These are phyloP conservation scores for Pittosporum tobira DNA, from an alignment of 129 eudicot genomes.

Conservation along the genomic window DNA sequence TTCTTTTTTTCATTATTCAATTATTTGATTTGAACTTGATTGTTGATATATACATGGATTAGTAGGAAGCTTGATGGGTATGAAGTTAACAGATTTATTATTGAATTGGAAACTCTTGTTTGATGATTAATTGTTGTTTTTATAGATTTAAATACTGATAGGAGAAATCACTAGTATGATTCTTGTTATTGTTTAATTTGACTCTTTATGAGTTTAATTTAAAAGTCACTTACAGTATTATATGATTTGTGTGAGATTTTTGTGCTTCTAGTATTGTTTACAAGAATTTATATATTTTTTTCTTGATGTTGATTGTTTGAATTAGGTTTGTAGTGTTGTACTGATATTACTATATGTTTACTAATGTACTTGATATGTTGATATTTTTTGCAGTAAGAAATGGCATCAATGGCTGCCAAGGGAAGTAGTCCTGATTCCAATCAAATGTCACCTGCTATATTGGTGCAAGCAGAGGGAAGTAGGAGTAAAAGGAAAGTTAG, in stretches of 20 bases:
- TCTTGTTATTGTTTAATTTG: slow-evolving; percentile 16
- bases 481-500: slow-evolving; percentile 90
- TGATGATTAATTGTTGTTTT: slow-evolving; percentile 13
- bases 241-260: slow-evolving; percentile 15
- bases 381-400: slow-evolving; percentile 13
- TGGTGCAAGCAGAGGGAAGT: slow-evolving; percentile 73
- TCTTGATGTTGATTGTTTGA: background rate
- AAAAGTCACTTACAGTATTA: background rate
- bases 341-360: background rate
- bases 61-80: slow-evolving; percentile 9
- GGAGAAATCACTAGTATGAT: slow-evolving; percentile 31
- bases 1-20: slow-evolving; percentile 17
- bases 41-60: background rate
- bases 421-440: slow-evolving; percentile 40
- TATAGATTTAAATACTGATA: slow-evolving; percentile 13
- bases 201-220: too few species aligned
- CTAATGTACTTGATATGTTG: slow-evolving; percentile 1
- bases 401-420: slow-evolving; percentile 77
- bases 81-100: slow-evolving; percentile 12
- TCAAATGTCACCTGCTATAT: slow-evolving; percentile 34
- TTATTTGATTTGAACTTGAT: slow-evolving; percentile 18
- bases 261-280: slow-evolving; percentile 3
- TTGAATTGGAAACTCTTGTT: slow-evolving; percentile 12
- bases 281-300: background rate
- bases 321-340: too few species aligned